Evolutionary conservation across 192 early-diverging fungal species (phyloP), one percentile per base, ranked within the genome.

Genomic region (Allomyces arbusculus): DNA sequence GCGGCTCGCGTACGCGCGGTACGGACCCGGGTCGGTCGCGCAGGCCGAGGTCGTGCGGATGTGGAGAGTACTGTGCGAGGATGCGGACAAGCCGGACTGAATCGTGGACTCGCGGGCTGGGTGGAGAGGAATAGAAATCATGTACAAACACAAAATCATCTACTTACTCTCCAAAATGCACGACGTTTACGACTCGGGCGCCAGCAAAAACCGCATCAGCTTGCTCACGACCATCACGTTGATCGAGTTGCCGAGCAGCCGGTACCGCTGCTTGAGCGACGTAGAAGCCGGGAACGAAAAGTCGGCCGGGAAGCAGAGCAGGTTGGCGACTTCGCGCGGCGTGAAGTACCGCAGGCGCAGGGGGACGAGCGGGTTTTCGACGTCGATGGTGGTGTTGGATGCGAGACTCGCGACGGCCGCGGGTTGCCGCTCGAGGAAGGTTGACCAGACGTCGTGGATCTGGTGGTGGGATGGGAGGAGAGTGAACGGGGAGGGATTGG

Each of bases 241-340:
- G 23, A 65, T 24, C 3, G 64, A 65, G 24, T 65, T 65, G 19
- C 64, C 64, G 23, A 65, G 26, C 28, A 65, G 55, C 55, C 11
- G 44, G 24, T 26, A 65, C 55, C 55, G 64, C 24, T 65, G 64
- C 55, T 65, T 65, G 44, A 24, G 24, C 3, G 64, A 16, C 4
- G 16, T 24, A 1, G 9, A 3, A 4, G 23, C 16, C 28, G 64
- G 64, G 26, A 65, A 65, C 22, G 14, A 11, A 0, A 65, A 12
- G 4, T 44, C 22, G 22, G 44, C 24, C 11, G 64, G 64, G 28
- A 65, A 65, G 4, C 24, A 23, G 24, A 65, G 23, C 12, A 65
- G 55, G 19, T 55, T 44, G 24, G 64, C 64, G 12, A 65, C 55
- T 65, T 65, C 64, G 23, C 64, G 44, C 24, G 64, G 24, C 0